Evolutionary conservation across 140 eudicot genomes (phyloP).

Genomic region (Ambrosia hybrid): DNA sequence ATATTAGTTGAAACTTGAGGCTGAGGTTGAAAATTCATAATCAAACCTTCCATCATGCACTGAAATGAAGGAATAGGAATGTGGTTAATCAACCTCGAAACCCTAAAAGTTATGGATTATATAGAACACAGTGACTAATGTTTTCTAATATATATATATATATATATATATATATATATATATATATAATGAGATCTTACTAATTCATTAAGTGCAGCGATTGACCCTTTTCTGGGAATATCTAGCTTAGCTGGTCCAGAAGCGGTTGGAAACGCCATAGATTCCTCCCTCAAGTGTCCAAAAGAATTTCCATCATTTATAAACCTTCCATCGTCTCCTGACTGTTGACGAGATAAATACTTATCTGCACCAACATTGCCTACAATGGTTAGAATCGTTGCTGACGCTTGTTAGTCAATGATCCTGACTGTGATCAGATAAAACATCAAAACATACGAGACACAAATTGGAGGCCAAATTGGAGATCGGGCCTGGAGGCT

Average conservation of each 20-base stretch:
- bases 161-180: not conserved
- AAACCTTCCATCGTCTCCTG: constrained; percentile 62
- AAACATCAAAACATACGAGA: not conserved
- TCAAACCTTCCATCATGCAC: constrained; percentile 90
- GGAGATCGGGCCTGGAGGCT: not conserved
- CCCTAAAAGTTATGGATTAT: too few relatives aligned
- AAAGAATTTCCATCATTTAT: constrained; percentile 46
- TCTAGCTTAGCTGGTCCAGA: constrained; percentile 59
- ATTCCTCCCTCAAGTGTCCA: constrained; percentile 57
- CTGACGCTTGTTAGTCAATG: not conserved
- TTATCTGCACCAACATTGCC: constrained; percentile 55
- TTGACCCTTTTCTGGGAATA: constrained; percentile 57
- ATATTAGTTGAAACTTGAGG: constrained; percentile 60
- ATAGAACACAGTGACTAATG: not conserved
- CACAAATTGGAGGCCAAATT: not conserved
- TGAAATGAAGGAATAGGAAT: constrained; percentile 22
- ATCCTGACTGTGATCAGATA: not conserved
- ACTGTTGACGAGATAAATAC: constrained; percentile 53
- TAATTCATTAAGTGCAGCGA: constrained; percentile 81
- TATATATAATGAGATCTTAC: constrained; percentile 38
- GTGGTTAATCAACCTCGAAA: not conserved
- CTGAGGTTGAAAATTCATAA: constrained; percentile 60
- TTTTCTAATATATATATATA: not conserved
- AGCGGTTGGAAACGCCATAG: constrained; percentile 40
- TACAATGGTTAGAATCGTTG: constrained; percentile 16